Evolutionary conservation across 2,329 filamentous ascomycete genomes (phyloP).

Genomic region (Clonostachys solani): DNA sequence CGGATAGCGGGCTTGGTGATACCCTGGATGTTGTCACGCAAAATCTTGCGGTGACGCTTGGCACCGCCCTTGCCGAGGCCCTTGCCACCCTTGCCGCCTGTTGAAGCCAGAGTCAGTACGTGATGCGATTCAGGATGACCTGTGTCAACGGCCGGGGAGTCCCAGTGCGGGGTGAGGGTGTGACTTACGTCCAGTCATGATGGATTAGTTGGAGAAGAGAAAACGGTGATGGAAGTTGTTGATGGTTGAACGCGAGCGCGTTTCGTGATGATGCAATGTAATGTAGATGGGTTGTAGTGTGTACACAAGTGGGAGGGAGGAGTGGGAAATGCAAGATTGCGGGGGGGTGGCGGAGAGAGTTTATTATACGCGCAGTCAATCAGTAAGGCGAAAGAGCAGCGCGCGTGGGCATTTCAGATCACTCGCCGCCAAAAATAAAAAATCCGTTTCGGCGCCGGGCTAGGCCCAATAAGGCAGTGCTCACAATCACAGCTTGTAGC

Average conservation of each 20-base stretch:
- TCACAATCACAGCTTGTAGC: background rate
- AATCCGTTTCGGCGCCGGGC: constrained; percentile 35
- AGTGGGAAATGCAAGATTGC: constrained; percentile 29
- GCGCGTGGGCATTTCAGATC: constrained; percentile 34
- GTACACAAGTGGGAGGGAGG: background rate
- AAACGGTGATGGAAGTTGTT: constrained; percentile 14
- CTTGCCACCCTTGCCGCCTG: constrained; percentile 94
- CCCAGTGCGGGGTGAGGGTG: constrained; percentile 5
- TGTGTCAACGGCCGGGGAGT: constrained; percentile 1
- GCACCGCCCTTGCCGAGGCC: constrained; percentile 97
- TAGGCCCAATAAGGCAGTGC: background rate
- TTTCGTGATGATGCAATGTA: constrained; percentile 10
- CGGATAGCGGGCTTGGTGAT: constrained; percentile 98
- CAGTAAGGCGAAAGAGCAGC: constrained; percentile 47
- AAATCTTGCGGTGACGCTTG: constrained; percentile 99
- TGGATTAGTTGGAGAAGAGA: constrained; percentile 34
- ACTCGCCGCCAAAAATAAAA: constrained; percentile 28
- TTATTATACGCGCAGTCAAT: constrained; percentile 19
- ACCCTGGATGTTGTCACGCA: constrained; percentile 99
- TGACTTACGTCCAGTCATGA: constrained; percentile 71
- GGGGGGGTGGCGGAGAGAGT: constrained; percentile 38
- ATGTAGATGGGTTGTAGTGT: constrained; percentile 14
- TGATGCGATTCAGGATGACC: background rate
- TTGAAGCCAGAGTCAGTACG: constrained; percentile 26
- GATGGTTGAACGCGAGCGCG: constrained; percentile 15